Evolutionary conservation across 805 yeast genomes (phyloP).

Genomic region (Vanderwaltozyma yarrowii): DNA sequence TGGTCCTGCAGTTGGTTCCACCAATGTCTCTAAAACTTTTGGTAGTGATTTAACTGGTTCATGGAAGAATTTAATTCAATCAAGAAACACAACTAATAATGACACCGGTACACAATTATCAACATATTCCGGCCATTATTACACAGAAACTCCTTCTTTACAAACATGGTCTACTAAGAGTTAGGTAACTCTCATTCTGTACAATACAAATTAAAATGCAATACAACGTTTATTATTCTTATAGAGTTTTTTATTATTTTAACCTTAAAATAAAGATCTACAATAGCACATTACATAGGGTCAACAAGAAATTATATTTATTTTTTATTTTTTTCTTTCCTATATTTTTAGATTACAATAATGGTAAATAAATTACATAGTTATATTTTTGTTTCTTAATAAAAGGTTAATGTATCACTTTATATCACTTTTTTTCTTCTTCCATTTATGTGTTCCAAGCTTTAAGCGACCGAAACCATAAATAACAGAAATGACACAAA

Average conservation of each 20-base stretch:
- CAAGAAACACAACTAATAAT: constrained; percentile 68
- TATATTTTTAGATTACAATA: too few species aligned
- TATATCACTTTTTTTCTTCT: too few species aligned
- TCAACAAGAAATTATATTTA: too few species aligned
- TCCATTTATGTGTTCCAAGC: too few species aligned
- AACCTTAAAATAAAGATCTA: neutral
- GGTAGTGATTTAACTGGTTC: constrained; percentile 30
- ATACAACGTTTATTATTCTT: neutral
- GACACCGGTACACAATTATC: constrained; percentile 56
- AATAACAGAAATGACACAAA: too few species aligned
- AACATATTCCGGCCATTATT: constrained; percentile 28
- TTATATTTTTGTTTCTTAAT: too few species aligned
- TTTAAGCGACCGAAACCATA: too few species aligned
- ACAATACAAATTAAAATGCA: neutral
- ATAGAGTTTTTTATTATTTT: neutral
- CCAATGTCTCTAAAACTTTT: constrained; percentile 33
- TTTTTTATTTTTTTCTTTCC: too few species aligned
- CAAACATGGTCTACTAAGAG: constrained; percentile 44
- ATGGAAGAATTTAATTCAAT: constrained; percentile 72
- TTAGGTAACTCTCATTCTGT: constrained; percentile 2
- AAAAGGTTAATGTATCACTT: too few species aligned
- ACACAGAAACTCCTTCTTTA: constrained; percentile 42
- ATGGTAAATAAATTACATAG: too few species aligned
- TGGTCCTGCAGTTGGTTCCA: constrained; percentile 85
- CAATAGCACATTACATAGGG: neutral